phyloP scores from a whole-genome alignment of 2,329 filamentous ascomycete species.

The Verticillium isaacii region DNA sequence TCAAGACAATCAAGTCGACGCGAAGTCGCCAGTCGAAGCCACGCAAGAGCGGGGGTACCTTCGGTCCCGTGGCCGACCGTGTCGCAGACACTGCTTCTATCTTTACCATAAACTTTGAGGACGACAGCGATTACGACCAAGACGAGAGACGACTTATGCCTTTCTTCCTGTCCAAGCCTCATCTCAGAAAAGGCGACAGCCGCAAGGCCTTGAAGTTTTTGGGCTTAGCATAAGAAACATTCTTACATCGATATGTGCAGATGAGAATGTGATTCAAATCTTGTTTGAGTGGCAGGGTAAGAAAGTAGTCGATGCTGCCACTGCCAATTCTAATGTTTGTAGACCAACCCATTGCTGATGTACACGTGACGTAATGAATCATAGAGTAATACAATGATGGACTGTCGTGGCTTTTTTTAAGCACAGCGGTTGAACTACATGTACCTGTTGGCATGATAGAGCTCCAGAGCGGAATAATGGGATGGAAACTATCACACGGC shows the following conservation, averaged over 20 bases:
- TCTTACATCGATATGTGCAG: too few relatives aligned
- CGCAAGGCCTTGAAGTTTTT: slow-evolving; percentile 51
- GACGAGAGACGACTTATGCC: slow-evolving; percentile 51
- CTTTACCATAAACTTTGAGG: slow-evolving; percentile 28
- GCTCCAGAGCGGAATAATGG: too few relatives aligned
- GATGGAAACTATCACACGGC: too few relatives aligned
- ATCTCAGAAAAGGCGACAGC: slow-evolving; percentile 34
- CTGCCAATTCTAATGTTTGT: too few relatives aligned
- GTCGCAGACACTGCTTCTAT: slow-evolving; percentile 18
- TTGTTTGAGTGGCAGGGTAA: slow-evolving; percentile 25
- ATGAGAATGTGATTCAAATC: background rate
- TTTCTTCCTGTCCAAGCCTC: slow-evolving; percentile 33
- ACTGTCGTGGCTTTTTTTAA: too few relatives aligned
- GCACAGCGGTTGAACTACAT: too few relatives aligned
- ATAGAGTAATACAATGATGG: too few relatives aligned
- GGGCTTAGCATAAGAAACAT: slow-evolving; percentile 18
- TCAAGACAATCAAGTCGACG: slow-evolving; percentile 21
- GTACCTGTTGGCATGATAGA: too few relatives aligned
- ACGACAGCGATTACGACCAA: slow-evolving; percentile 37
- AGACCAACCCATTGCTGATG: too few relatives aligned
- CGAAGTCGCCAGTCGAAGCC: slow-evolving; percentile 25
- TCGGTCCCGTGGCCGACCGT: background rate
- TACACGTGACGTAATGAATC: too few relatives aligned
- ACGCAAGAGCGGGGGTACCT: slow-evolving; percentile 7
- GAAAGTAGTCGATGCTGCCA: too few relatives aligned